A percentile compares a stretch with the other conserved stretches of the same genome.
Conservation (phyloP, 768 basidiomycete genomes). For the Polyporus arcularius region DNA sequence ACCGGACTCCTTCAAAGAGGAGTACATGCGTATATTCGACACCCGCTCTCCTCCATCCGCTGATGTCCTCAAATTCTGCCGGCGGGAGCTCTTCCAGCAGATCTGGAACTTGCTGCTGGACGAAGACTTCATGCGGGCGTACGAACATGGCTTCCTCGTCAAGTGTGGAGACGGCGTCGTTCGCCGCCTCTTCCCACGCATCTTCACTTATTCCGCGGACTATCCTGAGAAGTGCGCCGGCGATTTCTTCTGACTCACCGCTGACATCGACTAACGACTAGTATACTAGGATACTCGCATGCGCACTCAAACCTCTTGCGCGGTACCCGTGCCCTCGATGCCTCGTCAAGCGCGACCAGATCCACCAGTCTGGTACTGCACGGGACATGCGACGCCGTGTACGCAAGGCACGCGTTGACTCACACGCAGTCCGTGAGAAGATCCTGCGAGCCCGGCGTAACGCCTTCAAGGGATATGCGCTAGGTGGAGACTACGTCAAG, state of each 20-base stretch:
- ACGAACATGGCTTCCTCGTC: slow-evolving; percentile 29
- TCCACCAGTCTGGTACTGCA: slow-evolving; percentile 32
- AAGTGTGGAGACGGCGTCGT: slow-evolving; percentile 28
- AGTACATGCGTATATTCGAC: not conserved
- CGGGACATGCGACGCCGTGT: not conserved
- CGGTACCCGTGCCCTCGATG: slow-evolving; percentile 43
- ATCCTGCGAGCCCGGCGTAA: no score
- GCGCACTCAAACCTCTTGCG: slow-evolving; percentile 25
- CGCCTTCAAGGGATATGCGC: no score
- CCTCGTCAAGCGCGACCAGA: slow-evolving; percentile 26
- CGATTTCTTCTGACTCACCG: not conserved
- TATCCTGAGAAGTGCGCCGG: slow-evolving; percentile 38
- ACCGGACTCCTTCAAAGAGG: not conserved
- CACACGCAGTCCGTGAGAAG: no score
- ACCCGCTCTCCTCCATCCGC: not conserved
- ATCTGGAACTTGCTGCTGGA: slow-evolving; percentile 28
- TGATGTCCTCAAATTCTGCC: slow-evolving; percentile 29
- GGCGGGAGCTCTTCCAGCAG: slow-evolving; percentile 33
- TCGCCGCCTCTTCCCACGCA: slow-evolving; percentile 24
- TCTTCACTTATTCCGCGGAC: slow-evolving; percentile 35
- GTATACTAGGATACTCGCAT: no score
- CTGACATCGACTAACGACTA: slow-evolving; percentile 33
- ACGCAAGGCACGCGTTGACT: not conserved
- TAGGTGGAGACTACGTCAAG: no score
- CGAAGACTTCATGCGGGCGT: slow-evolving; percentile 27